These are phyloP conservation scores for Fagopyrum homotropicum DNA, from an alignment of 148 eudicot species.

Conservation along the genomic window DNA sequence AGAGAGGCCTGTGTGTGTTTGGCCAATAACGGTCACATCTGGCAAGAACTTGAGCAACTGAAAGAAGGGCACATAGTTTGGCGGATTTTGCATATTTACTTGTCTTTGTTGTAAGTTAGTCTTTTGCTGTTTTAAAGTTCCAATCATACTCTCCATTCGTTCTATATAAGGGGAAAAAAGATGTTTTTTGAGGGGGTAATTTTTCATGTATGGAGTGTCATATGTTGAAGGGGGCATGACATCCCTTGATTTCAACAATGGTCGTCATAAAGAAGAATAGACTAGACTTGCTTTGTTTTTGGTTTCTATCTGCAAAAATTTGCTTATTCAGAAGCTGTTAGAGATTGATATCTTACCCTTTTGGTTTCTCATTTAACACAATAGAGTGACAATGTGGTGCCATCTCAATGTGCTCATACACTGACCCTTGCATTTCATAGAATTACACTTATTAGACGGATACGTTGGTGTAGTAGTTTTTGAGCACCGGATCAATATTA, in stretches of 20 bases:
- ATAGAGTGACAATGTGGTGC: too few species aligned
- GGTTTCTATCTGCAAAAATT: background rate
- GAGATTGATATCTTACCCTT: too few species aligned
- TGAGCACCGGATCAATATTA: too few species aligned
- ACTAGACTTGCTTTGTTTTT: background rate
- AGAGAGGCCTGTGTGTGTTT: background rate
- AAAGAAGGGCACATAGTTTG: background rate
- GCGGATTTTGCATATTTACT: background rate
- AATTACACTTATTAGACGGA: too few species aligned
- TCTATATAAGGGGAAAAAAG: background rate
- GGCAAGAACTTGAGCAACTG: slow-evolving; percentile 19
- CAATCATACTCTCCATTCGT: slow-evolving; percentile 8
- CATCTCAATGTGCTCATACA: too few species aligned
- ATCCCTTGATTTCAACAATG: background rate
- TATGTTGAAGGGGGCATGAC: background rate
- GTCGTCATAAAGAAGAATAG: background rate
- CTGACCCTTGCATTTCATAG: too few species aligned
- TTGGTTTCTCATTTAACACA: too few species aligned
- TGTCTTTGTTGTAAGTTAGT: slow-evolving; percentile 6
- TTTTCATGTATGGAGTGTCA: background rate
- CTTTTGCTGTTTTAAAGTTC: background rate
- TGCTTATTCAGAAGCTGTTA: too few species aligned
- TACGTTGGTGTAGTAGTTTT: too few species aligned
- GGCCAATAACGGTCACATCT: slow-evolving; percentile 36
- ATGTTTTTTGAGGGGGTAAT: background rate